Percentiles rank a stretch among this genome's conserved stretches.
phyloP scores from a whole-genome alignment of 148 eudicot genomes.

The Rhododendron vialii region DNA sequence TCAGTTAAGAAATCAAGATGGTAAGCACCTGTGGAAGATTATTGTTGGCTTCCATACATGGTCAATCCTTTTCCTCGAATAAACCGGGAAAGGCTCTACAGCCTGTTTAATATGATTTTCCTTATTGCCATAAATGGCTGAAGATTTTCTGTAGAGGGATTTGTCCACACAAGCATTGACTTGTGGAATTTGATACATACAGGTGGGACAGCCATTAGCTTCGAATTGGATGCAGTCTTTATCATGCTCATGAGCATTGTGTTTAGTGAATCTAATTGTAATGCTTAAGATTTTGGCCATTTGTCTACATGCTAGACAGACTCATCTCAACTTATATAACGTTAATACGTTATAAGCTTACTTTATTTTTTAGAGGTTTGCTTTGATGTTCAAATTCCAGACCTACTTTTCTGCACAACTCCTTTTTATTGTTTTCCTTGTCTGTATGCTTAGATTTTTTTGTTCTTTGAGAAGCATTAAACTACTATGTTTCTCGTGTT shows the following conservation, averaged over 20 bases:
- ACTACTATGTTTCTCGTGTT: not conserved
- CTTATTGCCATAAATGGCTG: not conserved
- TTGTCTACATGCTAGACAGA: not conserved
- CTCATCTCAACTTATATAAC: not conserved
- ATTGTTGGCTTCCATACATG: not conserved
- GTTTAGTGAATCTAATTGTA: not conserved
- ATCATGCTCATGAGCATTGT: not conserved
- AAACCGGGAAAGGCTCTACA: not conserved
- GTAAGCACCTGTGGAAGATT: not conserved
- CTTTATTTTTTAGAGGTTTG: not conserved
- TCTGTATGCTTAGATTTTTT: not conserved
- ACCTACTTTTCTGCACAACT: not conserved
- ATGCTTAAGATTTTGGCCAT: not conserved
- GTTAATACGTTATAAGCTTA: not conserved
- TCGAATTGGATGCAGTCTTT: not conserved
- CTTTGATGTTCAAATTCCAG: not conserved
- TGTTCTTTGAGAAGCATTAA: not conserved
- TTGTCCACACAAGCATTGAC: not conserved
- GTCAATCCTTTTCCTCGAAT: not conserved
- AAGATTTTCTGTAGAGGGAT: not conserved
- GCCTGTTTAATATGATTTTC: slow-evolving; percentile 6
- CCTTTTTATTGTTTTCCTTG: not conserved
- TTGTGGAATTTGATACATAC: not conserved
- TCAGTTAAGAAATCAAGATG: slow-evolving; percentile 1
- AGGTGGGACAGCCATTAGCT: not conserved